Evolutionary conservation across 2,329 filamentous ascomycete species (phyloP).

Genomic region (Xylariaceae sp.): DNA sequence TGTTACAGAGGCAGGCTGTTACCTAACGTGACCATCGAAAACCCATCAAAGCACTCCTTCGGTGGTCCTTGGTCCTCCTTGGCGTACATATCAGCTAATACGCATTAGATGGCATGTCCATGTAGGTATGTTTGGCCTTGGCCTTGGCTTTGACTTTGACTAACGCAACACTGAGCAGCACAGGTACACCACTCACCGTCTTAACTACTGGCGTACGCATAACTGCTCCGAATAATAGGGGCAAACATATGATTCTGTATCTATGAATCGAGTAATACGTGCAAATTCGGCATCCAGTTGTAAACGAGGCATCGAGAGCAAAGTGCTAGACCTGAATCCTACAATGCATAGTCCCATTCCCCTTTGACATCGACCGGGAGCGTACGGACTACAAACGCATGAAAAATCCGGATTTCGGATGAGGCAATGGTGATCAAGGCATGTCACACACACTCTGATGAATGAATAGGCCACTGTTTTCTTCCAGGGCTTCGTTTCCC

Average conservation of each 20-base stretch:
- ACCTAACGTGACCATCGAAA: too few relatives aligned
- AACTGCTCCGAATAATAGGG: too few relatives aligned
- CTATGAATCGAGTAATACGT: too few relatives aligned
- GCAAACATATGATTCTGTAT: too few relatives aligned
- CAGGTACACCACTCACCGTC: background rate
- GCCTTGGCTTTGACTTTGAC: background rate
- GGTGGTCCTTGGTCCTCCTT: background rate
- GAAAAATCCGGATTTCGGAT: too few relatives aligned
- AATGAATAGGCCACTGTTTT: background rate
- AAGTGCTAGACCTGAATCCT: background rate
- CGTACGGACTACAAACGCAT: background rate
- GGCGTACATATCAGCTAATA: background rate
- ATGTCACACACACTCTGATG: too few relatives aligned
- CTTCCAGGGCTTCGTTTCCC: background rate
- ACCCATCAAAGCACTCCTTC: background rate
- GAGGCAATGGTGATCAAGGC: too few relatives aligned
- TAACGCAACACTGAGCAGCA: background rate
- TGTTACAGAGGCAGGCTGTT: background rate
- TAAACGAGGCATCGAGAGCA: background rate
- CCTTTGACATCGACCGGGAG: background rate
- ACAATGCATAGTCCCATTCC: too few relatives aligned
- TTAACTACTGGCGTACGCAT: background rate
- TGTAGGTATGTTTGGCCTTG: background rate
- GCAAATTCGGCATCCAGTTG: background rate
- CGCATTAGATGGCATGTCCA: background rate